These are phyloP conservation scores for Cyclotella kingstonii DNA, from an alignment of 108 stramenopile genomes.

Conservation along the genomic window DNA sequence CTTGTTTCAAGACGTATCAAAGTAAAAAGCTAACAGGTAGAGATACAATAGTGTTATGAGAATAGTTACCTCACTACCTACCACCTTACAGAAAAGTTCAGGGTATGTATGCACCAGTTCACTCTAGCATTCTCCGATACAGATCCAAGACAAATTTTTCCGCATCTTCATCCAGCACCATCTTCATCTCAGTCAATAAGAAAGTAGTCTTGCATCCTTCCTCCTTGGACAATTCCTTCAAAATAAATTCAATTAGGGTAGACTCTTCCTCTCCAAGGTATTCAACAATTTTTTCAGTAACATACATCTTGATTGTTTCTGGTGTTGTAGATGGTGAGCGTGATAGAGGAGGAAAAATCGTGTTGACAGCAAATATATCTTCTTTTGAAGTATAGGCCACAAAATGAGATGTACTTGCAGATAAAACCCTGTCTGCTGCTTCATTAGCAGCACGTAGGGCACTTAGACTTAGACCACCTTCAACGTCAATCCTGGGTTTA, in stretches of 20 bases:
- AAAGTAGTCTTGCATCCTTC: conserved; percentile 31
- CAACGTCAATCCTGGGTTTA: conserved; percentile 36
- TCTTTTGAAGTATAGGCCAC: conserved; percentile 34
- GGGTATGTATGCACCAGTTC: too few relatives aligned
- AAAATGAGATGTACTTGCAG: conserved; percentile 10
- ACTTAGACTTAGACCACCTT: conserved; percentile 22
- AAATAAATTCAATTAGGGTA: conserved; percentile 72
- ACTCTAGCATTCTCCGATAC: conserved; percentile 52
- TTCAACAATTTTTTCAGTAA: conserved; percentile 65
- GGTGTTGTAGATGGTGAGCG: conserved; percentile 5
- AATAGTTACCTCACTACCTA: too few relatives aligned
- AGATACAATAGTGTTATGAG: too few relatives aligned
- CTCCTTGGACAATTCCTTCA: conserved; percentile 50
- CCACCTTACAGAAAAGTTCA: too few relatives aligned
- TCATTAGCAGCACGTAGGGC: conserved; percentile 51
- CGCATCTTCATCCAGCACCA: conserved; percentile 84
- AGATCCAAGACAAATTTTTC: conserved; percentile 61
- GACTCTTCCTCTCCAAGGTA: conserved; percentile 72
- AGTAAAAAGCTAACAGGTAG: too few relatives aligned
- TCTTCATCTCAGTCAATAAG: conserved; percentile 70
- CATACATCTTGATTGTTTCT: conserved; percentile 43
- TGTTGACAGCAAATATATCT: conserved; percentile 17
- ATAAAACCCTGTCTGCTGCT: conserved; percentile 31
- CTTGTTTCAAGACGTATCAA: too few relatives aligned
- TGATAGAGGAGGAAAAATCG: conserved; percentile 51